Conservation (phyloP, 2,329 filamentous ascomycete species). For the Aureobasidium sp. region DNA sequence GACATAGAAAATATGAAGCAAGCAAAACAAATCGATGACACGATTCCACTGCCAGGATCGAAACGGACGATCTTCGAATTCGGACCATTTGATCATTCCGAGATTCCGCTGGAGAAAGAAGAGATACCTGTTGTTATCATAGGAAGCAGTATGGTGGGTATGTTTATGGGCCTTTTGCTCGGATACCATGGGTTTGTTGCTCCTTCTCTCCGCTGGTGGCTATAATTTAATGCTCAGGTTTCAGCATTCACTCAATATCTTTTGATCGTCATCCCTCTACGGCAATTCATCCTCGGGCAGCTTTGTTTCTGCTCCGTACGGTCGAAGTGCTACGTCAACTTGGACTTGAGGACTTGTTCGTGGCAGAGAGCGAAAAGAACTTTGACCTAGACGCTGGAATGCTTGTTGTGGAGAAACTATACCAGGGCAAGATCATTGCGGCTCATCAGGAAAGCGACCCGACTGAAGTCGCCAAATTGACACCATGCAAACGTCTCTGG, state of each 20-base stretch:
- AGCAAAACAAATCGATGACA: conserved; percentile 10
- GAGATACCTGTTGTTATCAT: conserved; percentile 19
- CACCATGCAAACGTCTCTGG: conserved; percentile 18
- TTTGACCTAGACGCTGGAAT: conserved; percentile 20
- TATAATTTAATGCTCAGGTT: background rate
- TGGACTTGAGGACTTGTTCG: conserved; percentile 20
- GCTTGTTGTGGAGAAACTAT: conserved; percentile 19
- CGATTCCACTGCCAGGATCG: background rate
- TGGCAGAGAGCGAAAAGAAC: conserved; percentile 16
- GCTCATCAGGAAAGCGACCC: conserved; percentile 9
- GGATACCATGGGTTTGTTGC: conserved; percentile 17
- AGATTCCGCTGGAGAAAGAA: background rate
- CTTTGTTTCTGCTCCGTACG: conserved; percentile 19
- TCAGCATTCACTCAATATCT: conserved; percentile 3
- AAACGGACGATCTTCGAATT: background rate
- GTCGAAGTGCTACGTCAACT: conserved; percentile 21
- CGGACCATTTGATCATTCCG: background rate
- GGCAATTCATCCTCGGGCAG: conserved; percentile 21
- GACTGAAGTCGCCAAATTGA: conserved; percentile 17
- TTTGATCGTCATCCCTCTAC: conserved; percentile 21
- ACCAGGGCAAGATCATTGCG: conserved; percentile 14
- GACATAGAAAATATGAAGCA: background rate
- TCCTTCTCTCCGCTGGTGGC: too few species aligned
- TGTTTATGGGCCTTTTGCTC: conserved; percentile 19
- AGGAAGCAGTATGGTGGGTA: conserved; percentile 20